These are phyloP conservation scores for Zygoascus ofunaensis DNA, from an alignment of 805 yeast genomes.

Conservation along the genomic window DNA sequence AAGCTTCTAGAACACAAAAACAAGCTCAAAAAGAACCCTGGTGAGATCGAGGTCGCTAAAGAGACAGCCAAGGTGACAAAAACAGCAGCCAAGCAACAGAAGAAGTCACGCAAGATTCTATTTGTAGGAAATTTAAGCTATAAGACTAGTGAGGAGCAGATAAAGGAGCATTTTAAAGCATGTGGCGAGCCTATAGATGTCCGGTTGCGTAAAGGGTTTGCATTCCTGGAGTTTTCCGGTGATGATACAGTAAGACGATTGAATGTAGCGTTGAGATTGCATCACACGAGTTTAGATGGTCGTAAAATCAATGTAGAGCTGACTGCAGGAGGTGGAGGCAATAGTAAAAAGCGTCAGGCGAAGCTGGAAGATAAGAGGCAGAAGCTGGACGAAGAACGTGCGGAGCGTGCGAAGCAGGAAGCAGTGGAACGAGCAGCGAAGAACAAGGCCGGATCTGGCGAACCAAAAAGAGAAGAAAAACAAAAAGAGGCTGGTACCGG, in stretches of 20 bases:
- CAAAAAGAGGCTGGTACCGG: background rate
- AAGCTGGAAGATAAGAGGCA: slow-evolving; percentile 76
- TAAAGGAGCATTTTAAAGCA: slow-evolving; percentile 63
- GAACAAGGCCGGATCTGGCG: background rate
- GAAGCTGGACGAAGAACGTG: slow-evolving; percentile 62
- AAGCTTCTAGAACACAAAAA: slow-evolving; percentile 1
- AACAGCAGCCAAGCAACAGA: slow-evolving; percentile 38
- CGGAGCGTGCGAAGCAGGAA: slow-evolving; percentile 43
- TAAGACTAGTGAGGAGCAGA: slow-evolving; percentile 50
- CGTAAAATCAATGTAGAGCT: slow-evolving; percentile 90
- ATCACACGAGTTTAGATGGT: slow-evolving; percentile 58
- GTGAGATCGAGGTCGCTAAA: slow-evolving; percentile 1
- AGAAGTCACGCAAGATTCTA: slow-evolving; percentile 56
- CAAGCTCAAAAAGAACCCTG: background rate
- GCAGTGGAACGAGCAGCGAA: slow-evolving; percentile 11
- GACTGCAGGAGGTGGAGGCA: slow-evolving; percentile 98
- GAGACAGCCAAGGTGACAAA: slow-evolving; percentile 26
- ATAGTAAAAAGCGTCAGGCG: slow-evolving; percentile 46
- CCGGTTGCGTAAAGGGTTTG: slow-evolving; percentile 63
- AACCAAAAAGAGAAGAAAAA: background rate
- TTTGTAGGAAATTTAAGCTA: slow-evolving; percentile 90
- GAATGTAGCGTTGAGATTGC: slow-evolving; percentile 78
- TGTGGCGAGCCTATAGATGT: slow-evolving; percentile 54
- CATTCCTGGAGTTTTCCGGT: slow-evolving; percentile 81
- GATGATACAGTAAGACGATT: slow-evolving; percentile 65